phyloP scores from a whole-genome alignment of 2,329 filamentous ascomycete genomes.

The Chrysoporthe deuterocubensis region DNA sequence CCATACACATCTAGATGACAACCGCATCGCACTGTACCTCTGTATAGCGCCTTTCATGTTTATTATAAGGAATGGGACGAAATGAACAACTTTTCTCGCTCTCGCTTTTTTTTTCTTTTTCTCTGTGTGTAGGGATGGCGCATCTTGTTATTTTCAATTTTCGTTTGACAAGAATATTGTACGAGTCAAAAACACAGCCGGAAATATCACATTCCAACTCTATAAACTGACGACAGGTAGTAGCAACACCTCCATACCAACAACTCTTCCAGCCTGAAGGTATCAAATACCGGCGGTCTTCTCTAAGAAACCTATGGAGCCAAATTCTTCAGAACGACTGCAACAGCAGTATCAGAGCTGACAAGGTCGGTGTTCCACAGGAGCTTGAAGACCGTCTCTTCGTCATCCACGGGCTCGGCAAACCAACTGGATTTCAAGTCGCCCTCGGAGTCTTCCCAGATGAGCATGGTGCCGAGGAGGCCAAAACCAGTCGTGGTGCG shows the following conservation, averaged over 20 bases:
- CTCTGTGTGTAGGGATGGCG: no score
- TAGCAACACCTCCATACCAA: neutral
- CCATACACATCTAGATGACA: neutral
- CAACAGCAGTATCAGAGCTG: constrained; percentile 1
- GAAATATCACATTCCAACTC: neutral
- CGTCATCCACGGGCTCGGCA: neutral
- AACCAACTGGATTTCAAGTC: neutral
- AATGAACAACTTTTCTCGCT: no score
- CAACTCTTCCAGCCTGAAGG: neutral
- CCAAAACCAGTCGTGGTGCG: neutral
- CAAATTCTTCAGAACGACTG: neutral
- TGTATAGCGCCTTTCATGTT: no score
- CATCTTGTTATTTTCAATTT: neutral
- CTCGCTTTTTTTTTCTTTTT: no score
- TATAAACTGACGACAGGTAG: neutral
- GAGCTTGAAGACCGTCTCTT: neutral
- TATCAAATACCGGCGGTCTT: neutral
- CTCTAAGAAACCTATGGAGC: neutral
- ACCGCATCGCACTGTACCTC: no score
- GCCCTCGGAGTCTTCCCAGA: neutral
- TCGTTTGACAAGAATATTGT: neutral
- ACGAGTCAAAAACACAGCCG: neutral
- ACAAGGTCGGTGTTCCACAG: constrained; percentile 3
- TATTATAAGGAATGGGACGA: no score
- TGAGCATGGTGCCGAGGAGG: constrained; percentile 5